A percentile compares a stretch with the other conserved stretches of the same genome.
Conservation (phyloP, 148 eudicot genomes). For the Polygonum maritimum region DNA sequence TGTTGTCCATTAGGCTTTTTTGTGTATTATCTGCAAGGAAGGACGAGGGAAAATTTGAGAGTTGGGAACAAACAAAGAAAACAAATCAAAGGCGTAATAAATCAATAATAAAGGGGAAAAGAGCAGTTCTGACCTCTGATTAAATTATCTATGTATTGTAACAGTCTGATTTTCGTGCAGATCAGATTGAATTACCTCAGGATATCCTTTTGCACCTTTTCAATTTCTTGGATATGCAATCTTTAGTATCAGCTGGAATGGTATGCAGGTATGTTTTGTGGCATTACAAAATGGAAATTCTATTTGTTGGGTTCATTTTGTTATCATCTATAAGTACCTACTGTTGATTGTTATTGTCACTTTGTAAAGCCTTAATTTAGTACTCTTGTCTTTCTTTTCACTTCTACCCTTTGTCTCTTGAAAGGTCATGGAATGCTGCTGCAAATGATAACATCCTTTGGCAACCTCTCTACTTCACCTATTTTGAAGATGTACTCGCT, state of each 20-base stretch:
- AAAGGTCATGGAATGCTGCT: conserved; percentile 75
- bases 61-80: background rate
- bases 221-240: conserved; percentile 63
- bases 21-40: background rate
- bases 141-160: background rate
- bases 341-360: background rate
- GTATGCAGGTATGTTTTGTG: conserved; percentile 58
- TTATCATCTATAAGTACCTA: background rate
- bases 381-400: background rate
- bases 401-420: conserved; percentile 16
- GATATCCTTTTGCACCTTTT: conserved; percentile 76
- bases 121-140: background rate
- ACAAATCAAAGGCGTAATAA: background rate
- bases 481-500: conserved; percentile 29
- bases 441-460: conserved; percentile 63
- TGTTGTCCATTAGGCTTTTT: background rate
- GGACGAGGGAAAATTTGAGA: background rate
- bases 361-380: background rate
- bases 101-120: background rate
- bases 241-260: conserved; percentile 55
- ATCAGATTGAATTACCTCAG: conserved; percentile 35
- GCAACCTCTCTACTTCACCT: conserved; percentile 34
- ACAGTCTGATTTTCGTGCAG: background rate
- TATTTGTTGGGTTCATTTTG: background rate
- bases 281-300: background rate